Evolutionary conservation across 1,284 basidiomycete genomes (phyloP).

Genomic region (Lignosus rhinocerotis): DNA sequence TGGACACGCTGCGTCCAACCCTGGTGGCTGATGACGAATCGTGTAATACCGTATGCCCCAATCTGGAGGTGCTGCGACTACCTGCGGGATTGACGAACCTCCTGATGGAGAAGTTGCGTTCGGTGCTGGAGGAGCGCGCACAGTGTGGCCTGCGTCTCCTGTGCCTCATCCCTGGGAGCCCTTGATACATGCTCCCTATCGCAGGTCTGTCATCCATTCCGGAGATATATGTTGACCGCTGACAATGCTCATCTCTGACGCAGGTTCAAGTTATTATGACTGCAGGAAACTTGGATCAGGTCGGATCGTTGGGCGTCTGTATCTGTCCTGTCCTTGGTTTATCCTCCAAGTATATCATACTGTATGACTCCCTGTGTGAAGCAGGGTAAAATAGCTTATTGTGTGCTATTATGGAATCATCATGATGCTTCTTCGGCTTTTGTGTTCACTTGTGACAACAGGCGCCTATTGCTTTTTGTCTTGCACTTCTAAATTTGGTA

Average conservation of each 20-base stretch:
- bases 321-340: neutral
- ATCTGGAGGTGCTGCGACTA: conserved; percentile 2
- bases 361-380: conserved; percentile 19
- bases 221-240: too few species aligned
- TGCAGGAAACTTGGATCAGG: neutral
- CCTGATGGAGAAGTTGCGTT: neutral
- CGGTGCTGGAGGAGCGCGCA: neutral
- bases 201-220: too few species aligned
- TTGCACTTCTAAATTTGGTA: conserved; percentile 1
- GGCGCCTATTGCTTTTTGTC: conserved; percentile 13
- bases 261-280: neutral
- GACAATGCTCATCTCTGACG: too few species aligned
- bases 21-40: neutral
- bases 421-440: neutral
- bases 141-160: neutral
- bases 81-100: neutral
- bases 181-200: neutral
- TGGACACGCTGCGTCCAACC: conserved; percentile 9
- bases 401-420: neutral
- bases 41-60: neutral
- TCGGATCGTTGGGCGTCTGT: neutral
- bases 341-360: neutral
- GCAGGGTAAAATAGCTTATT: conserved; percentile 3
- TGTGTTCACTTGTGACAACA: conserved; percentile 1
- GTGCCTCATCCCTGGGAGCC: neutral